Evolutionary conservation across 2,329 filamentous ascomycete genomes (phyloP).

Genomic region (Dactylellina parvicollis): DNA sequence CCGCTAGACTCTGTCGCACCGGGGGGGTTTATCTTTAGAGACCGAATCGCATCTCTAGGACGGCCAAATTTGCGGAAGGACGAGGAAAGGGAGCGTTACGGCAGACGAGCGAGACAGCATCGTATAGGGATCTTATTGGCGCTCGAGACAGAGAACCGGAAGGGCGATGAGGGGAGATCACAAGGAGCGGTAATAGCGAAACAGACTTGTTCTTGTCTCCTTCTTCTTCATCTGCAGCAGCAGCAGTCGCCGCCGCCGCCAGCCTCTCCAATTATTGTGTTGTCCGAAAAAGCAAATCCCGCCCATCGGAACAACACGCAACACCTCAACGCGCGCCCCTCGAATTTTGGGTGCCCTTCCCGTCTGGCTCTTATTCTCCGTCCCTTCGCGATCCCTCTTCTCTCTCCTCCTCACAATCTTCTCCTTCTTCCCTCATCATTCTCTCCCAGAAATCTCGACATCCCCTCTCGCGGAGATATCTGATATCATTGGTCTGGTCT

Average conservation of each 20-base stretch:
- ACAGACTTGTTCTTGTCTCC: background rate
- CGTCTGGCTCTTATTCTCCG: constrained; percentile 21
- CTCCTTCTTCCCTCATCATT: background rate
- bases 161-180: constrained; percentile 46
- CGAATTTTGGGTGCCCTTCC: constrained; percentile 32
- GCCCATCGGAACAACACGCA: constrained; percentile 36
- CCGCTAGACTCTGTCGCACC: constrained; percentile 30
- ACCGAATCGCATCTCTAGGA: too few species aligned
- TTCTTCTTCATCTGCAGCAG: background rate
- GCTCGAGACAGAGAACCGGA: constrained; percentile 21
- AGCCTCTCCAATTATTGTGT: constrained; percentile 50
- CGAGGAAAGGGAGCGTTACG: background rate
- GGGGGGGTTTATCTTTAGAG: background rate
- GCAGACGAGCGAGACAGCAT: background rate
- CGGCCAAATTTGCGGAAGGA: constrained; percentile 1
- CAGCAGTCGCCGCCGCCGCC: constrained; percentile 3
- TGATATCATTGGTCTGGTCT: too few species aligned
- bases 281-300: constrained; percentile 50
- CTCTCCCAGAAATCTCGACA: background rate
- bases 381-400: constrained; percentile 21
- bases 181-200: constrained; percentile 31
- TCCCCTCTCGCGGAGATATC: too few species aligned
- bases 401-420: background rate
- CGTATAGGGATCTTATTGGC: constrained; percentile 22
- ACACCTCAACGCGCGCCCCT: constrained; percentile 49